Conservation (phyloP, 352 stramenopile genomes). For the Pythium inflatum region DNA sequence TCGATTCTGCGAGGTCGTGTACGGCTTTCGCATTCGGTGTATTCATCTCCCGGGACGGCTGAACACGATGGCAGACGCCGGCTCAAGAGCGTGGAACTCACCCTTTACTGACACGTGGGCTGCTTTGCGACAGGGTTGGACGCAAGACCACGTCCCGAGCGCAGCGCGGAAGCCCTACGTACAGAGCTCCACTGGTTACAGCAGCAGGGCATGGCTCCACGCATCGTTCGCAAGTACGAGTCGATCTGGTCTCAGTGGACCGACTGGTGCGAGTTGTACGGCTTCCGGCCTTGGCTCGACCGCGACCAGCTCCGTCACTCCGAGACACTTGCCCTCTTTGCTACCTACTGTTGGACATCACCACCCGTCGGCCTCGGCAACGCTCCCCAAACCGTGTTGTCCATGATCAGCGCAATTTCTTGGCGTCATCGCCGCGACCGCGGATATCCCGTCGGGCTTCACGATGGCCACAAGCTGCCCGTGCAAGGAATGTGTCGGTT, state of each 20-base stretch:
- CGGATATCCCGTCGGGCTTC: slow-evolving; percentile 30
- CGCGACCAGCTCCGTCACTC: not conserved
- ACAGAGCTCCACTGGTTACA: not conserved
- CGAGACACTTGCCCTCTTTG: slow-evolving; percentile 13
- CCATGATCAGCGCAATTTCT: slow-evolving; percentile 27
- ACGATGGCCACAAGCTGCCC: slow-evolving; percentile 30
- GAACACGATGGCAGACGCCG: slow-evolving; percentile 38
- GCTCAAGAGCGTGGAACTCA: slow-evolving; percentile 25
- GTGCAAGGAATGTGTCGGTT: slow-evolving; percentile 33
- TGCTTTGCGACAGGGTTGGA: slow-evolving; percentile 6
- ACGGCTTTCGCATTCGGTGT: slow-evolving; percentile 24
- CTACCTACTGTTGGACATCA: slow-evolving; percentile 3
- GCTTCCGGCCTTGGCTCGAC: not conserved
- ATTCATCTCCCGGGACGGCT: slow-evolving; percentile 21
- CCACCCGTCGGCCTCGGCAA: slow-evolving; percentile 13
- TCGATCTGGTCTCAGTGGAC: not conserved
- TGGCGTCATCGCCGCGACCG: slow-evolving; percentile 28
- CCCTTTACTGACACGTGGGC: slow-evolving; percentile 8
- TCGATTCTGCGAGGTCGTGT: slow-evolving; percentile 23
- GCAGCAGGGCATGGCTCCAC: not conserved
- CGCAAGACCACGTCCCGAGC: not conserved
- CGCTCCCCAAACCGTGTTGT: slow-evolving; percentile 33
- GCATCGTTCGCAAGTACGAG: not conserved
- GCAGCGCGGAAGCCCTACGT: slow-evolving; percentile 2
- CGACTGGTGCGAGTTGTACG: not conserved